Conservation (phyloP, 306 rosid genomes). For the Boehmeria nivea region DNA sequence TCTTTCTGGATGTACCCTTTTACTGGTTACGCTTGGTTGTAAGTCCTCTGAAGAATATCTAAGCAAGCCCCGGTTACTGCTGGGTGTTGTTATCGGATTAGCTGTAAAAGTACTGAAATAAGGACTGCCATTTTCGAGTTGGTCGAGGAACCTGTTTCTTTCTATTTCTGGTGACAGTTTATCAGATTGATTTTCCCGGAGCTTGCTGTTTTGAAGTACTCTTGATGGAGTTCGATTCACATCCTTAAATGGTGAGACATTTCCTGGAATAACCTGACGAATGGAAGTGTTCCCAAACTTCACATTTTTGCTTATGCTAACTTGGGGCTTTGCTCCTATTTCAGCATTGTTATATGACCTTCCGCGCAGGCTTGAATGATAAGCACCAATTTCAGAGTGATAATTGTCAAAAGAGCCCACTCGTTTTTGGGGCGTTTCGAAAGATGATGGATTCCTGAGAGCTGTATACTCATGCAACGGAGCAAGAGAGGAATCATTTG, state of each 20-base stretch:
- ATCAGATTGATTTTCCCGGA: constrained; percentile 28
- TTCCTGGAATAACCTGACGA: constrained; percentile 34
- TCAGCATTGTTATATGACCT: constrained; percentile 34
- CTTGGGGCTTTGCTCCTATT: constrained; percentile 29
- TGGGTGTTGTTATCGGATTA: constrained; percentile 37
- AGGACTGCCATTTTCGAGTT: constrained; percentile 39
- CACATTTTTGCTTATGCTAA: constrained; percentile 35
- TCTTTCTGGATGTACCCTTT: constrained; percentile 35
- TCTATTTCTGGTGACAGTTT: constrained; percentile 43
- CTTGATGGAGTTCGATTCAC: constrained; percentile 29
- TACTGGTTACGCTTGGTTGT: constrained; percentile 31
- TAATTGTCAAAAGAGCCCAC: constrained; percentile 37
- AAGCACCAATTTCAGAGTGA: constrained; percentile 29
- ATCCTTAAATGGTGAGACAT: constrained; percentile 38
- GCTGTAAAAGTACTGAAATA: constrained; percentile 30
- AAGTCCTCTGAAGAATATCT: constrained; percentile 31
- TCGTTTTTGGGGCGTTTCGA: constrained; percentile 41
- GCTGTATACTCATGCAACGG: constrained; percentile 31
- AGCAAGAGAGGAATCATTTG: constrained; percentile 32
- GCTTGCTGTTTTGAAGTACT: constrained; percentile 19
- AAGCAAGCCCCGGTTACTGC: constrained; percentile 26
- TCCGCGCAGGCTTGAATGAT: constrained; percentile 33
- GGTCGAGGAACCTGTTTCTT: constrained; percentile 27
- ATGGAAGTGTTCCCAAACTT: constrained; percentile 35
- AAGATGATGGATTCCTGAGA: constrained; percentile 38